Base-by-base conservation (phyloP, 2,329 filamentous ascomycete species). In the Sphaerulina vaccinii region DNA sequence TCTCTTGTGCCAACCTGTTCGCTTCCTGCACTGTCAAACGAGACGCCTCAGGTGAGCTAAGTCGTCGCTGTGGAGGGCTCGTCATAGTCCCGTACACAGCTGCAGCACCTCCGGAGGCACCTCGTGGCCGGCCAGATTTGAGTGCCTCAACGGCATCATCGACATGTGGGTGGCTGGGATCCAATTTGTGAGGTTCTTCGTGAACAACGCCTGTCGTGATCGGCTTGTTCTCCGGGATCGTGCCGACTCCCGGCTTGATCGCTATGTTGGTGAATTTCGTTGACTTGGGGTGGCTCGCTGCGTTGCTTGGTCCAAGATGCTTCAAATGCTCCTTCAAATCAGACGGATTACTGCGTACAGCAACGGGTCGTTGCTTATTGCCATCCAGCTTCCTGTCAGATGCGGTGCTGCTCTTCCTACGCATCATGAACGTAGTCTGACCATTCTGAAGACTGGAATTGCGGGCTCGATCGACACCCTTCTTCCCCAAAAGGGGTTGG, bases 101-200 rank as follows among this genome's bases (percentile, higher is more conserved):
- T 59, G 84, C 81, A 2, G 83, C 81, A 29, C 83, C 86, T 62
- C 87, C 85, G 58, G 82, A 85, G 1, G 81, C 81, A 8, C 81
- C 79, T 22, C 75, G 63, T 18, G 45, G 54, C 39, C 23, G 52
- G 37, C 44, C 55, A 29, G 35, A 52, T 42, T 29, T 55, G 37
- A 49, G 29, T 7, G 55, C 52, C 35, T 54, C 49, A 10, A 55
- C 49, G 5, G 51, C 57, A 23, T 54, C 48, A 3, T 49, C 49
- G 15, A 54, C 46, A 16, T 46, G 32, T 22, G 44, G 46, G 23
- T 44, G 43, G 16, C 36, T 37, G 10, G 40, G 37, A 24, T 42
- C 52, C 22, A 49, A 40, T 11, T 39, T 35, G 33, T 45, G 24
- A 24, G 36, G 18, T 18, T 49, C 52, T 24, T 48, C 35, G 18